A percentile compares a stretch with the other conserved stretches of the same genome.
Evolutionary conservation across 306 rosid genomes (phyloP).

Genomic region (Cucumis cinereus): DNA sequence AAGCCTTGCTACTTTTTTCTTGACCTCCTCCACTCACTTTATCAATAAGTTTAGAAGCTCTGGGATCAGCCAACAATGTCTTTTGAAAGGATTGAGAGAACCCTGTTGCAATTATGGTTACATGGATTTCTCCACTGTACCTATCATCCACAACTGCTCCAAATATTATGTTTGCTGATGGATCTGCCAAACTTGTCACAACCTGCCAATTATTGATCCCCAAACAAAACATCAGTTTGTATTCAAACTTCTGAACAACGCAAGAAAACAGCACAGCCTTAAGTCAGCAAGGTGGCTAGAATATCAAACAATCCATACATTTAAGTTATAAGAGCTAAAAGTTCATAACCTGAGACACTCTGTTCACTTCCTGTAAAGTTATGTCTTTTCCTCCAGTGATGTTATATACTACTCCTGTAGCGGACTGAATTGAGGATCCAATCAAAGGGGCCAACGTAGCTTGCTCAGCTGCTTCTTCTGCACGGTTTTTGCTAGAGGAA

Average conservation of each 20-base stretch:
- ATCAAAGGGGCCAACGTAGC: slow-evolving; percentile 96
- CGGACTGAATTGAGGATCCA: slow-evolving; percentile 95
- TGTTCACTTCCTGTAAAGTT: slow-evolving; percentile 93
- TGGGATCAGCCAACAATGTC: slow-evolving; percentile 75
- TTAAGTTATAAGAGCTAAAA: neutral
- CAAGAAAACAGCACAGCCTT: neutral
- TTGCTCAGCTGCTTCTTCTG: slow-evolving; percentile 98
- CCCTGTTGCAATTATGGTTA: slow-evolving; percentile 87
- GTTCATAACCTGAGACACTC: slow-evolving; percentile 81
- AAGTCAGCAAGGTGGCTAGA: neutral
- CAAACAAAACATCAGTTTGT: slow-evolving; percentile 1
- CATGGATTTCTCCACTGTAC: slow-evolving; percentile 83
- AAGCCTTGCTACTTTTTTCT: slow-evolving; percentile 39
- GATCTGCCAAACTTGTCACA: slow-evolving; percentile 93
- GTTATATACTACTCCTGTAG: slow-evolving; percentile 94
- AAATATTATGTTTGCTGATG: slow-evolving; percentile 88
- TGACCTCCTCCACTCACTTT: slow-evolving; percentile 37
- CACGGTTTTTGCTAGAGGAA: slow-evolving; percentile 94
- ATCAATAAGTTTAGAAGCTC: slow-evolving; percentile 57
- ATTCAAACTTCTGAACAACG: neutral
- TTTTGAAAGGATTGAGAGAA: slow-evolving; percentile 90
- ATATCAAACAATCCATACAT: neutral
- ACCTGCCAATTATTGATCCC: slow-evolving; percentile 32
- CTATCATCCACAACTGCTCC: slow-evolving; percentile 97
- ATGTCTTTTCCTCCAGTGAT: slow-evolving; percentile 98